Conservation (phyloP, 257 asterid species). For the Penstemon eatonii region DNA sequence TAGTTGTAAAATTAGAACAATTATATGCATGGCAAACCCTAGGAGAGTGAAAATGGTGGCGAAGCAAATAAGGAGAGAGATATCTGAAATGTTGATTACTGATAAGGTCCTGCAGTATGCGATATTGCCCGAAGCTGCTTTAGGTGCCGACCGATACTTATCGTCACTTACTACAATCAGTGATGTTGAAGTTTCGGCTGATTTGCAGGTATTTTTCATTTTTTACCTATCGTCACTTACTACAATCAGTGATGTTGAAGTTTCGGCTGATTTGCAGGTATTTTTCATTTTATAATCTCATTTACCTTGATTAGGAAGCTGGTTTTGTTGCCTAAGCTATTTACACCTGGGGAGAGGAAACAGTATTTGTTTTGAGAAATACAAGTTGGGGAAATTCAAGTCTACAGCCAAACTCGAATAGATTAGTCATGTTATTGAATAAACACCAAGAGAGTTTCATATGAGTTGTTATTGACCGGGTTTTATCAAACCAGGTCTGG, state of each 20-base stretch:
- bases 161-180: constrained; percentile 92
- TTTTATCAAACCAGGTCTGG: no score
- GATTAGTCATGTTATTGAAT: no score
- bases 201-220: constrained; percentile 67
- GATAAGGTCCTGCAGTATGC: constrained; percentile 92
- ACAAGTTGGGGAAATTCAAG: not conserved
- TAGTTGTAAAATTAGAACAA: constrained; percentile 22
- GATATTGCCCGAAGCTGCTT: constrained; percentile 90
- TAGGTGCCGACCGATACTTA: constrained; percentile 95
- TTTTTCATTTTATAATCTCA: not conserved
- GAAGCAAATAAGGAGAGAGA: constrained; percentile 89
- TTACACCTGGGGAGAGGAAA: not conserved
- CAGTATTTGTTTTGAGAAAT: not conserved
- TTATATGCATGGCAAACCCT: constrained; percentile 90
- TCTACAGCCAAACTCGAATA: no score
- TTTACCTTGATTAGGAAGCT: constrained; percentile 6
- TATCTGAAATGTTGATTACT: constrained; percentile 82
- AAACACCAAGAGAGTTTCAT: no score
- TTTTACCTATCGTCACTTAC: constrained; percentile 82
- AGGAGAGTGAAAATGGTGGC: constrained; percentile 97
- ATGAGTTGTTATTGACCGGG: no score
- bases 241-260: constrained; percentile 88
- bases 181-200: constrained; percentile 89
- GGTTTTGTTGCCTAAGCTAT: not conserved
- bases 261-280: constrained; percentile 95